Evolutionary conservation across 768 basidiomycete genomes (phyloP).

Genomic region (Boletus barrowsii): DNA sequence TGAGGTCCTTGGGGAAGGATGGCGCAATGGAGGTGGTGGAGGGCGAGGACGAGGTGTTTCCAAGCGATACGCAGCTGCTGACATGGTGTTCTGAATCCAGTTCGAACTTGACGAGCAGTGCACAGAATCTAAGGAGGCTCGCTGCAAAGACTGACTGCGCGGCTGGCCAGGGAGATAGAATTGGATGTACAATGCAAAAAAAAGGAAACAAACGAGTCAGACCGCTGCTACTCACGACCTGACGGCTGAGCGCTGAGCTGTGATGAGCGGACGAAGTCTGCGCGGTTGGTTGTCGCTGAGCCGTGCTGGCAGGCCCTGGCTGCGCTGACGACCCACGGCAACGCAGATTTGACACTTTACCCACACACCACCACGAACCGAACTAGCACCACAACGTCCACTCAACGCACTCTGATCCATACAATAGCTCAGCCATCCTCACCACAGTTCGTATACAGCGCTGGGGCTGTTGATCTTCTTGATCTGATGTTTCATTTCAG

Average conservation of each 20-base stretch:
- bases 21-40: slow-evolving; percentile 57
- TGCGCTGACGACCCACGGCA: slow-evolving; percentile 32
- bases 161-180: slow-evolving; percentile 14
- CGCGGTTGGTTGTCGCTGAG: slow-evolving; percentile 25
- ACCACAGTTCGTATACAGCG: neutral
- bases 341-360: slow-evolving; percentile 14
- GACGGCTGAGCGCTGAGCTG: neutral
- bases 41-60: slow-evolving; percentile 60
- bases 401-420: neutral
- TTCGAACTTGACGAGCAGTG: slow-evolving; percentile 24
- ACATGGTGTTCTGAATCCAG: slow-evolving; percentile 47
- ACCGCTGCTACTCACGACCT: slow-evolving; percentile 7
- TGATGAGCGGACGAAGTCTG: slow-evolving; percentile 7
- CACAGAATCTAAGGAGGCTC: neutral
- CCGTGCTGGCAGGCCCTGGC: slow-evolving; percentile 23
- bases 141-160: slow-evolving; percentile 1
- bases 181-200: slow-evolving; percentile 19
- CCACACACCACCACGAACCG: neutral
- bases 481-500: too few species aligned
- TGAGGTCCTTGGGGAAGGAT: slow-evolving; percentile 45
- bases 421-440: neutral
- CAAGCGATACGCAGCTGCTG: slow-evolving; percentile 59
- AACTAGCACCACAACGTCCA: neutral
- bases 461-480: neutral
- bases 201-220: slow-evolving; percentile 10